These are phyloP conservation scores for Thalia dealbata DNA, from an alignment of 176 grass and related monocot genomes.

Conservation along the genomic window DNA sequence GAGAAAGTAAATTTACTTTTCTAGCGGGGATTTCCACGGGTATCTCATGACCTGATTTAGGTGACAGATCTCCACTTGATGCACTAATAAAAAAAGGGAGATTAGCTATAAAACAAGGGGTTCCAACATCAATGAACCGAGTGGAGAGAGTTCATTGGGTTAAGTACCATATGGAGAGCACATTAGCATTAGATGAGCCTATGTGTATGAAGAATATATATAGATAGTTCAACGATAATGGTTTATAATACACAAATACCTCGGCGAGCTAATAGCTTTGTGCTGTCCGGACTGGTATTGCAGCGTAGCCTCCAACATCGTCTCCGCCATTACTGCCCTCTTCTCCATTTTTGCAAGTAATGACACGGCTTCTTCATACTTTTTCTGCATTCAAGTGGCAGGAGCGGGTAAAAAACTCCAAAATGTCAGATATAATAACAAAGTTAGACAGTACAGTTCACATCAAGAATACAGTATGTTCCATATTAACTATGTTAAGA, in stretches of 20 bases:
- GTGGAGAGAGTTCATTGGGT: neutral
- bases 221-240: no score
- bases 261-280: slow-evolving; percentile 81
- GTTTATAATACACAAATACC: slow-evolving; percentile 25
- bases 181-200: neutral
- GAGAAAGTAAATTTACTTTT: slow-evolving; percentile 82
- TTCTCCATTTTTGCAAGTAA: slow-evolving; percentile 73
- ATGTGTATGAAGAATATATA: no score
- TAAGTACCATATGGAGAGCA: neutral
- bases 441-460: no score
- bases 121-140: neutral
- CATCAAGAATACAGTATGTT: neutral
- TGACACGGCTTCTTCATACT: slow-evolving; percentile 61
- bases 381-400: slow-evolving; percentile 53
- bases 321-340: slow-evolving; percentile 97
- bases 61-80: slow-evolving; percentile 39
- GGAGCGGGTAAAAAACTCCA: slow-evolving; percentile 14
- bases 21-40: slow-evolving; percentile 59
- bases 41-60: slow-evolving; percentile 45
- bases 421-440: neutral
- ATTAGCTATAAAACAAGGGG: neutral
- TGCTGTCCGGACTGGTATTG: slow-evolving; percentile 96
- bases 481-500: neutral
- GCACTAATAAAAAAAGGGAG: slow-evolving; percentile 27
- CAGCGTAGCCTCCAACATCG: slow-evolving; percentile 90